Conservation (phyloP, 495 filamentous ascomycete genomes). For the Oleoguttula mirabilis region DNA sequence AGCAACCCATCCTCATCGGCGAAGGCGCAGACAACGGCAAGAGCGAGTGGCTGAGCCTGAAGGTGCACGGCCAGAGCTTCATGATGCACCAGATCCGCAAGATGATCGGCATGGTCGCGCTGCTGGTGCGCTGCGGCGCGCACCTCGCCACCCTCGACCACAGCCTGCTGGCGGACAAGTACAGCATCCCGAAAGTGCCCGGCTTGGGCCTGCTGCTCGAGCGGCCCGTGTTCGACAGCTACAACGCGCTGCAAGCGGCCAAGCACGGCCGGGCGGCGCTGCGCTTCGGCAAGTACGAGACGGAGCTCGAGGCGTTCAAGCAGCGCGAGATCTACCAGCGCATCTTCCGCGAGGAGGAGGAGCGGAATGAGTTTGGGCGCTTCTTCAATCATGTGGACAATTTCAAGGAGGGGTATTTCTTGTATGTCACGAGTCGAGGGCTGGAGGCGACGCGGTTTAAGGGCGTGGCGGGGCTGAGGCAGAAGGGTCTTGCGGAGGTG, state of each 20-base stretch:
- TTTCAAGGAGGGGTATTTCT: slow-evolving; percentile 57
- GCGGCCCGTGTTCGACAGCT: slow-evolving; percentile 74
- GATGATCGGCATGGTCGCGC: slow-evolving; percentile 87
- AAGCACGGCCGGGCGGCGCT: slow-evolving; percentile 46
- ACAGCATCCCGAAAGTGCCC: slow-evolving; percentile 88
- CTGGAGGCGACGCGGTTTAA: slow-evolving; percentile 14
- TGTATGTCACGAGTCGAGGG: slow-evolving; percentile 49
- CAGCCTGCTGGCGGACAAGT: slow-evolving; percentile 44
- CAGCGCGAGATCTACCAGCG: slow-evolving; percentile 82
- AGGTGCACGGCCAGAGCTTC: slow-evolving; percentile 94
- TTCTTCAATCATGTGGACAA: slow-evolving; percentile 83
- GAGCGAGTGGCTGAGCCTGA: slow-evolving; percentile 88
- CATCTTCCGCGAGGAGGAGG: slow-evolving; percentile 81
- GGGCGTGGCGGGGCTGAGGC: background rate
- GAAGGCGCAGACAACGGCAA: slow-evolving; percentile 35
- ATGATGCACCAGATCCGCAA: slow-evolving; percentile 99
- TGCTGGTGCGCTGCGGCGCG: slow-evolving; percentile 71
- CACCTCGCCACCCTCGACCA: slow-evolving; percentile 56
- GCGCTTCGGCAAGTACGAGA: slow-evolving; percentile 62
- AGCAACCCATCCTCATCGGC: slow-evolving; percentile 61
- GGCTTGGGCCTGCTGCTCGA: slow-evolving; percentile 80
- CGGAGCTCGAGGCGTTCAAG: slow-evolving; percentile 78
- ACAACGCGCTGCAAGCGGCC: slow-evolving; percentile 52
- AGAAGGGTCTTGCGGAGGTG: background rate
- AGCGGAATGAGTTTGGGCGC: slow-evolving; percentile 39